Conservation (phyloP, 73 alveolate species). For the Urostyla sp. region DNA sequence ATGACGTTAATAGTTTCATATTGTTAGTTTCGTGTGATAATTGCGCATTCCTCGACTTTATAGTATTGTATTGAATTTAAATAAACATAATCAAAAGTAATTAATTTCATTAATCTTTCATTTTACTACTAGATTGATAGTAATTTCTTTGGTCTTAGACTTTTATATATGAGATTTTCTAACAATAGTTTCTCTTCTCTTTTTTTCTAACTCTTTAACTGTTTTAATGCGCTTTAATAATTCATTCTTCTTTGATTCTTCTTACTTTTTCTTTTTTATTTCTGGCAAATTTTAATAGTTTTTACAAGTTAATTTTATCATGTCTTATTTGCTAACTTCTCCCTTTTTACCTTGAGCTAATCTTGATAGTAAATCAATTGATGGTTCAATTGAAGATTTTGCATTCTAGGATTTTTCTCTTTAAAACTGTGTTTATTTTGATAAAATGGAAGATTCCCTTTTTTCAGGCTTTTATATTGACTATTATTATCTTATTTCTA, state of each 20-base stretch:
- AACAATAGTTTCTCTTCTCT: conserved; percentile 13
- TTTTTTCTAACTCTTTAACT: conserved; percentile 72
- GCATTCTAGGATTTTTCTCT: background rate
- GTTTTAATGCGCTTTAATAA: conserved; percentile 54
- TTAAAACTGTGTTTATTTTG: background rate
- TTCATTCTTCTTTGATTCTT: conserved; percentile 61
- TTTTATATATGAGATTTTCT: background rate
- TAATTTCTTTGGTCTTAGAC: background rate
- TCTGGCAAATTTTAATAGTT: conserved; percentile 78
- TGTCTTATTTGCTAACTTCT: conserved; percentile 68
- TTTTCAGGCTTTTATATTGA: background rate
- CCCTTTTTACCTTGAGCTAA: conserved; percentile 41
- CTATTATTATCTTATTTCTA: background rate
- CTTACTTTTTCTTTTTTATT: conserved; percentile 67
- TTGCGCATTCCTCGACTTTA: background rate
- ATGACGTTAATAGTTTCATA: background rate
- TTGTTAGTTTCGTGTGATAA: background rate
- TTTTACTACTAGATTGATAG: background rate
- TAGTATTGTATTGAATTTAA: background rate
- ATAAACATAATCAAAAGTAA: background rate
- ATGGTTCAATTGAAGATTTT: background rate
- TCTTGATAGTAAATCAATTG: conserved; percentile 3
- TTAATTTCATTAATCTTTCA: background rate
- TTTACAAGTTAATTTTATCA: conserved; percentile 69
- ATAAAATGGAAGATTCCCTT: background rate